Base-by-base conservation (phyloP, 768 basidiomycete genomes). In the Suillus discolor region DNA sequence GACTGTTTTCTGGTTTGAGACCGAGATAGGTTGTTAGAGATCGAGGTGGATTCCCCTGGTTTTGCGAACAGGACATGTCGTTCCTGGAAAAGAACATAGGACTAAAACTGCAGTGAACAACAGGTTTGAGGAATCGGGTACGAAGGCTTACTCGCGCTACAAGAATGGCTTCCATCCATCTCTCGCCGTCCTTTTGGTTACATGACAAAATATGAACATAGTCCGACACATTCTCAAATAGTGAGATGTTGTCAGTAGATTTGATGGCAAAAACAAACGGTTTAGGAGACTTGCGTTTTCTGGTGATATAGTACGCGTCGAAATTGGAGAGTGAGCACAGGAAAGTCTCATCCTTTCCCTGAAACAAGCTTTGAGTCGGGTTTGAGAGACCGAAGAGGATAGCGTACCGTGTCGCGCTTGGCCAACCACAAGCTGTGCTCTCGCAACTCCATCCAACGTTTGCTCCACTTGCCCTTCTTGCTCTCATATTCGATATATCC, bases 401-500 rank as follows among this genome's bases (percentile, higher is more conserved):
- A 42, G 79, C 85, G 68, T 69, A 96, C 95, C 73, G 87, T 90
- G 63, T 97, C 94, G 20, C 92, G 90, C 78, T 98, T 99, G 38
- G 93, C 90, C 44, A 97, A 74, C 85, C 89, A 97, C 62, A 99
- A 73, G 66, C 87, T 86, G 68, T 96, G 93, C 71, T 96, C 94
- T 57, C 93, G 84, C 31, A 97, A 84, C 71, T 90, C 88, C 73
- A 99, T 81, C 87, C 90, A 96, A 41, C 94, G 86, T 78, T 98
- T 98, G 64, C 82, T 90, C 97, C 97, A 99, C 77, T 97, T 97
- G 42, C 95, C 95, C 66, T 90, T 87, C 79, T 97, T 98, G 54
- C 81, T 82, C 80, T 97, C 94, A 85, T 89, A 92, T 75, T 98
- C 93, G 31, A 98, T 87, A 71, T 89, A 95, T 7, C 90, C 84